Evolutionary conservation across 805 yeast species (phyloP), one percentile per base, ranked within the genome.

Genomic region (Candida qinlingensis): DNA sequence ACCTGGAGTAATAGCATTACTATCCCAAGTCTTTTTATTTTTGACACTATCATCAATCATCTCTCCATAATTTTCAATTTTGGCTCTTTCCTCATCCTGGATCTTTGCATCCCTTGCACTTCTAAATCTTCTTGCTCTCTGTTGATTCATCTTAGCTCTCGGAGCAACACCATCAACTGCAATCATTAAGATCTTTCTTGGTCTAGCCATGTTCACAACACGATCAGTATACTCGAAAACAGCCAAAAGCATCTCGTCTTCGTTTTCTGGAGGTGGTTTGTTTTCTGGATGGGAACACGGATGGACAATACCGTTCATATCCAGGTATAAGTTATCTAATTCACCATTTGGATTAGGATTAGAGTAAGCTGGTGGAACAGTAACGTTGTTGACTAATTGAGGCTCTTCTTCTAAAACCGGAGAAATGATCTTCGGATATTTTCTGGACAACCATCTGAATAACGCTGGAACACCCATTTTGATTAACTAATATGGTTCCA

Each of bases 131-230:
- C 98, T 82, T 3, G 96, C 83, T 56, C 98, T 77, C 69, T 91
- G 98, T 68, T 91, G 98, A 65, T 92, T 91, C 97, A 91, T 91
- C 66, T 91, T 91, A 29, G 97, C 98, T 61, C 98, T 76, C 26
- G 99, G 99, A 2, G 99, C 99, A 34, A 94, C 99, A 48, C 99
- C 99, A 71, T 94, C 99, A 34, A 94, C 96, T 3, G 99, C 98
- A 65, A 94, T 90, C 83, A 88, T 80, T 48, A 94, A 74, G 36
- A 94, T 81, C 64, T 94, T 91, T 49, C 98, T 73, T 2, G 99
- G 99, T 60, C 97, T 76, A 0, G 97, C 98, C 90, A 94, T 87
- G 69, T 81, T 80, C 41, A 94, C 70, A 6, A 94, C 97, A 42
- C 96, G 75, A 55, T 94, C 95, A 0, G 99, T 94, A 64, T 94